Conservation (phyloP, 305 asterid species). For the Fraxinus xanthoxyloides region DNA sequence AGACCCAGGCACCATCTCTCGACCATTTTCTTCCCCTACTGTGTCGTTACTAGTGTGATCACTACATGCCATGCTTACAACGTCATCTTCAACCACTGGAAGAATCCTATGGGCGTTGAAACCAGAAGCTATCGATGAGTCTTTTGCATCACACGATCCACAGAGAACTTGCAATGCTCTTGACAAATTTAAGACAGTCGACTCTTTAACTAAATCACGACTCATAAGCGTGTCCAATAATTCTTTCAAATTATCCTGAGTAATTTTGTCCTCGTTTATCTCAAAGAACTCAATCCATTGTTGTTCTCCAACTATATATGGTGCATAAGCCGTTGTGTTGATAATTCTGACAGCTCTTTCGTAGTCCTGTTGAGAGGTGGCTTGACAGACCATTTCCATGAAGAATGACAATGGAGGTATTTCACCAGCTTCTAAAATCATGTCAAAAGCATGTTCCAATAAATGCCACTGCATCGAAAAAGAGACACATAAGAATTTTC, state of each 20-base stretch:
- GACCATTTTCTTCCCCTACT: conserved; percentile 20
- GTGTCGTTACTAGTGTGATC: conserved; percentile 8
- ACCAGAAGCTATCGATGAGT: conserved; percentile 21
- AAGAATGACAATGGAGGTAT: conserved; percentile 64
- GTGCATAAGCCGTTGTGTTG: conserved; percentile 63
- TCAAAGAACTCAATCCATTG: conserved; percentile 67
- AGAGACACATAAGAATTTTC: not conserved
- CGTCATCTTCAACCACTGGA: conserved; percentile 9
- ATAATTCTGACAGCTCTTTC: conserved; percentile 50
- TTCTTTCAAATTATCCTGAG: conserved; percentile 34
- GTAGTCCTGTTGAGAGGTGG: conserved; percentile 38
- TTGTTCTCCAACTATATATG: conserved; percentile 60
- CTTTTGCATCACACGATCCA: conserved; percentile 30
- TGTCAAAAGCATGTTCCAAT: conserved; percentile 80
- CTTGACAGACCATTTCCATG: conserved; percentile 67
- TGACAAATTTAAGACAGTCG: conserved; percentile 50
- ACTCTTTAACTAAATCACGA: conserved; percentile 43
- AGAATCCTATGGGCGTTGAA: conserved; percentile 7
- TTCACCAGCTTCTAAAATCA: conserved; percentile 75
- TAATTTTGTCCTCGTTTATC: conserved; percentile 43
- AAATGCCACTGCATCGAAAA: conserved; percentile 61
- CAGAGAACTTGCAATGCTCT: conserved; percentile 52
- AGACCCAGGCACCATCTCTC: conserved; percentile 17
- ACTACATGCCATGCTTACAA: not conserved
- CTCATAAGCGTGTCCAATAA: conserved; percentile 37